Conservation (phyloP, 2,329 filamentous ascomycete species). For the Diaporthe vaccinii region DNA sequence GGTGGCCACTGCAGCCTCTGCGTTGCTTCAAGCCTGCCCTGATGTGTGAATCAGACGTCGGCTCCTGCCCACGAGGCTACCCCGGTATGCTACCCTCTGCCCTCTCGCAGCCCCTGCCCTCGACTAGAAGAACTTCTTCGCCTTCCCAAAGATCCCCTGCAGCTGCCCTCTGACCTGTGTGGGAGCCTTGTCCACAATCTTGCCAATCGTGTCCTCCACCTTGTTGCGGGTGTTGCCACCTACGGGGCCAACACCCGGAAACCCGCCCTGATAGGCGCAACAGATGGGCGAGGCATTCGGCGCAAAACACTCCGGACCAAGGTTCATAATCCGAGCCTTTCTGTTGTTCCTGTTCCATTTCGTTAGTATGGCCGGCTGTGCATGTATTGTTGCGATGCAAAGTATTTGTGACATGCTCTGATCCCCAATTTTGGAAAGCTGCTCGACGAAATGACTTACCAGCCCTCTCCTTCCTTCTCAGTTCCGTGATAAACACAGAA, state of each 20-base stretch:
- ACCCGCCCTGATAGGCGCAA: constrained; percentile 36
- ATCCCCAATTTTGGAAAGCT: neutral
- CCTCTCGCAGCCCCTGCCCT: neutral
- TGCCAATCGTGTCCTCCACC: constrained; percentile 18
- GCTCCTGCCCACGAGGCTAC: neutral
- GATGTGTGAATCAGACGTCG: neutral
- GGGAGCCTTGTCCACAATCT: constrained; percentile 32
- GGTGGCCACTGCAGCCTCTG: neutral
- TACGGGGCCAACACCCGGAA: constrained; percentile 10
- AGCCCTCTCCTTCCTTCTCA: constrained; percentile 41
- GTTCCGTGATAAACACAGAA: constrained; percentile 44
- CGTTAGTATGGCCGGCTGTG: neutral
- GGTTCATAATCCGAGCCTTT: constrained; percentile 41
- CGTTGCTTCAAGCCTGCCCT: neutral
- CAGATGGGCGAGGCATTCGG: constrained; percentile 40
- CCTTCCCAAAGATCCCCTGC: constrained; percentile 18
- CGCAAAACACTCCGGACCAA: constrained; percentile 39
- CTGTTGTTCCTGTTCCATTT: constrained; percentile 37
- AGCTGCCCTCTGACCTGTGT: constrained; percentile 18
- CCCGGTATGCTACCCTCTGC: neutral
- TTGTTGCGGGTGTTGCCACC: neutral
- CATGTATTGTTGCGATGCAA: neutral
- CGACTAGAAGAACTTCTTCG: constrained; percentile 31
- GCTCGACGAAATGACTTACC: neutral
- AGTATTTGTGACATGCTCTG: neutral